phyloP scores from a whole-genome alignment of 2,329 filamentous ascomycete species.

The Monilinia laxa region DNA sequence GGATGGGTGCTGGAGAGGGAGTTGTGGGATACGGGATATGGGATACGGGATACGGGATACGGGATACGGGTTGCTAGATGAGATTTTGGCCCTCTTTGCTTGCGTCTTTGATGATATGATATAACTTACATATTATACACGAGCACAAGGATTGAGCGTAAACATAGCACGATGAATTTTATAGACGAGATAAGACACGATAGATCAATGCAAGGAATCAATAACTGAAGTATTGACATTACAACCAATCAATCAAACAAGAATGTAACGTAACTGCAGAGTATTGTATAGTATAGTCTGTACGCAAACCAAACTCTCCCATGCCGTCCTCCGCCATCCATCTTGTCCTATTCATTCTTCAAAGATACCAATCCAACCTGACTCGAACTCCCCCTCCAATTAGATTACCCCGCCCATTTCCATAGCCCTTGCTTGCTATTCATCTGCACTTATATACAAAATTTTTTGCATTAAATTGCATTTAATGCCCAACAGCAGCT shows the following conservation, averaged over 20 bases:
- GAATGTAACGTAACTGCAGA: background rate
- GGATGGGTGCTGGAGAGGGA: background rate
- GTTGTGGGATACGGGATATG: background rate
- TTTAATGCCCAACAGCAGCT: background rate
- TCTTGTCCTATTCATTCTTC: background rate
- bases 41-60: too few species aligned
- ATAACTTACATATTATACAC: background rate
- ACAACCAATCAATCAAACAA: background rate
- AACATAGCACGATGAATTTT: background rate
- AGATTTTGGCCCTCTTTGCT: too few species aligned
- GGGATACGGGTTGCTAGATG: too few species aligned
- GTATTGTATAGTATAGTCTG: background rate
- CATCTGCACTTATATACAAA: slow-evolving; percentile 5
- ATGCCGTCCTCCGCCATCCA: background rate
- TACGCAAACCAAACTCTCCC: background rate
- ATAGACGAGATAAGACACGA: background rate
- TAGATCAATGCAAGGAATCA: background rate
- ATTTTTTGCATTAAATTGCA: background rate
- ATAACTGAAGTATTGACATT: background rate
- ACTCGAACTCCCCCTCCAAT: background rate
- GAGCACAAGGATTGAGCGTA: background rate
- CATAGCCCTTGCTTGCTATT: background rate
- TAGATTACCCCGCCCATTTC: background rate
- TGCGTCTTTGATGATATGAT: too few species aligned
- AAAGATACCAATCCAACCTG: background rate